Evolutionary conservation across 352 stramenopile genomes (phyloP), one percentile per base, ranked within the genome.

Genomic region (Phytophthora sp.): DNA sequence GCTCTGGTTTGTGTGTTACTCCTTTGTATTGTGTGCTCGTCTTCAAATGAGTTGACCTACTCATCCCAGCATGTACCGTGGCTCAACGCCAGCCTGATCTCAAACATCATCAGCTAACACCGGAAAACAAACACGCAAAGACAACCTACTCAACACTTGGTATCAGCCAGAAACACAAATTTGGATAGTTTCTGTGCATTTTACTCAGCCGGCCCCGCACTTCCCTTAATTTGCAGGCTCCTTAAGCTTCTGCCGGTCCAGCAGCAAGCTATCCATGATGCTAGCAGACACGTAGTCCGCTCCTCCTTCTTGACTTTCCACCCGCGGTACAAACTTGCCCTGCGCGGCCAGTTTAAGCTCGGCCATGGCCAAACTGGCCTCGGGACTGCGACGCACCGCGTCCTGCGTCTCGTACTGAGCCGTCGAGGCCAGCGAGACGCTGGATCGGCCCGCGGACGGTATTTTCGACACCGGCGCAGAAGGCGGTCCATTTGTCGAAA

Each of bases 201-300:
- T n/a, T n/a, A n/a, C n/a, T n/a, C n/a, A n/a, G n/a, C n/a, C n/a
- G n/a, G n/a, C n/a, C n/a, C n/a, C n/a, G n/a, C n/a, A n/a, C n/a
- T n/a, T n/a, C n/a, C n/a, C n/a, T n/a, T n/a, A n/a, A n/a, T n/a
- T n/a, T n/a, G n/a, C n/a, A n/a, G n/a, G n/a, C 30, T 54, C 27
- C 9, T 55, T 69, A 4, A 17, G 35, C 28, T 64, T 60, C 37
- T 69, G 46, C 51, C 73, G 49, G 27, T 89, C 69, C 4, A 93
- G 69, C 31, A 93, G 52, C 30, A 93, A 59, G 37, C 80, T 93
- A 62, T 91, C 84, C 58, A 93, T 83, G 37, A 93, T 89, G 45
- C 82, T 92, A 9, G 84, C 74, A 2, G 84, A 82, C n/a, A 93
- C 81, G 54, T 93, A 93, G 72, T 93, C 84, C 3, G 84, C 84